Evolutionary conservation across 73 alveolate genomes (phyloP).

Genomic region (Tetrahymena borealis): DNA sequence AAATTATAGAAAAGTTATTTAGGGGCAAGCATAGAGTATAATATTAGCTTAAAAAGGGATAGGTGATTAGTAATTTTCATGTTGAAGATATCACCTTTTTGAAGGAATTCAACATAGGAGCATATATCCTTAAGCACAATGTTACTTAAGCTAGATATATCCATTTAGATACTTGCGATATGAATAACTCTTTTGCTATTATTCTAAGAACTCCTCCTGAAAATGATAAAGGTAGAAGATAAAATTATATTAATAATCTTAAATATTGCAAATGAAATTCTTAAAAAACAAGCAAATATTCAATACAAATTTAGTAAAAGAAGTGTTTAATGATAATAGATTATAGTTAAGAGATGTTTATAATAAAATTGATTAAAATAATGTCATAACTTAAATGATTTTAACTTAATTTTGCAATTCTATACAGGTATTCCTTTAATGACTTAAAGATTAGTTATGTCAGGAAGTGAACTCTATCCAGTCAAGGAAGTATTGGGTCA

Average conservation of each 20-base stretch:
- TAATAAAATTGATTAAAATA: neutral
- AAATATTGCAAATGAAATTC: too few species aligned
- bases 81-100: neutral
- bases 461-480: slow-evolving; percentile 58
- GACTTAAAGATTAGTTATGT: slow-evolving; percentile 49
- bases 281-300: too few species aligned
- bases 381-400: neutral
- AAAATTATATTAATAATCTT: neutral
- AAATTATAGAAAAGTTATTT: neutral
- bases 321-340: neutral
- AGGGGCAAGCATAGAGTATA: neutral
- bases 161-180: slow-evolving; percentile 57
- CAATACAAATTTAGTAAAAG: too few species aligned
- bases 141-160: slow-evolving; percentile 51
- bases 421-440: slow-evolving; percentile 59
- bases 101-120: neutral
- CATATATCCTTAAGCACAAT: slow-evolving; percentile 8
- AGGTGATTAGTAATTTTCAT: neutral
- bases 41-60: neutral
- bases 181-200: slow-evolving; percentile 52
- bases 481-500: slow-evolving; percentile 59
- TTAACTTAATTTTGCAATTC: slow-evolving; percentile 43
- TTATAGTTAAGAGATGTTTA: neutral
- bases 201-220: slow-evolving; percentile 8
- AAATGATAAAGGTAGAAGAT: neutral